Percentiles rank a stretch among this genome's conserved stretches.
phyloP scores from a whole-genome alignment of 345 rosid genomes.

The Lagerstroemia speciosa region DNA sequence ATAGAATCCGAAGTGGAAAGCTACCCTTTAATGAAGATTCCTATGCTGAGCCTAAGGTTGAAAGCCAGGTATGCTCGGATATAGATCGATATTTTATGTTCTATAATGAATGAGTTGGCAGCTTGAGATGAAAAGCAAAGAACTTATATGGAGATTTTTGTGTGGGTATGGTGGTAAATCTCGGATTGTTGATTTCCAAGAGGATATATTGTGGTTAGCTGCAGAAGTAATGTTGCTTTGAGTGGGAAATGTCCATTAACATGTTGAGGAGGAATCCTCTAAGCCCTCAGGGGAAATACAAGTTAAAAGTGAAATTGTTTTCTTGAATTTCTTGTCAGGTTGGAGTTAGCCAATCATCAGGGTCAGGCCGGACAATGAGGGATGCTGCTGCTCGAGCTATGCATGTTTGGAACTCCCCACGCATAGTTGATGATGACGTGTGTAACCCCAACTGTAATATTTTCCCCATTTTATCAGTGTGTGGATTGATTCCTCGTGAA shows the following conservation, averaged over 20 bases:
- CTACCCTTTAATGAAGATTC: constrained; percentile 33
- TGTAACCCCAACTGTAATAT: neutral
- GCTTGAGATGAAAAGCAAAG: neutral
- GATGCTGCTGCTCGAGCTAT: constrained; percentile 76
- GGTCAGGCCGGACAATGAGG: constrained; percentile 53
- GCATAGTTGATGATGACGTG: constrained; percentile 48
- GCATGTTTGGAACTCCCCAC: constrained; percentile 69
- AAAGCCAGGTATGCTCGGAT: constrained; percentile 34
- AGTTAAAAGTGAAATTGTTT: neutral
- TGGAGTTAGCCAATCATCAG: constrained; percentile 28
- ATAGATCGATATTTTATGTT: neutral
- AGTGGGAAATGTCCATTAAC: neutral
- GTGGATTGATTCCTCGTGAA: neutral
- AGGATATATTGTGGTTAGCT: neutral
- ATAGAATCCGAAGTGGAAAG: constrained; percentile 42
- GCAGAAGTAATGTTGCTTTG: neutral
- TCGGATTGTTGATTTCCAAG: neutral
- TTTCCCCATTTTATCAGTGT: neutral
- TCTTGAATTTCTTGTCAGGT: constrained; percentile 18
- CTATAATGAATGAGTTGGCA: neutral
- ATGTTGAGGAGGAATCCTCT: neutral
- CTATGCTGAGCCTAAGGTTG: constrained; percentile 30
- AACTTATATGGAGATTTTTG: neutral
- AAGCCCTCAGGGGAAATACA: neutral
- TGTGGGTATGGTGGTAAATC: neutral